Evolutionary conservation across 2,329 filamentous ascomycete genomes (phyloP).

Genomic region (Trichoderma koningii): DNA sequence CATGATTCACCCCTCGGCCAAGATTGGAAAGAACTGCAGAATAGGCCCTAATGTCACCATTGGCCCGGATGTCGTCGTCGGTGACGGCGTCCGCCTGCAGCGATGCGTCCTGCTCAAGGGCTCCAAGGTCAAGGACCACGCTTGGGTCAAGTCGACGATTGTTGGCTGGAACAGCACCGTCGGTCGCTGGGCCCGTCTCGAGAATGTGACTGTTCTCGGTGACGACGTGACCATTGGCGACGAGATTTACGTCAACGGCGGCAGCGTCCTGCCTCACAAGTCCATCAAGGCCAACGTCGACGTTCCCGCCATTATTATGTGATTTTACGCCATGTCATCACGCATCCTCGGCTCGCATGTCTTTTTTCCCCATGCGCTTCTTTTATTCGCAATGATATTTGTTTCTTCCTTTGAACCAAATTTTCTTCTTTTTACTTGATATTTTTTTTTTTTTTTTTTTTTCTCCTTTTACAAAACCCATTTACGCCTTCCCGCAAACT

Average conservation of each 20-base stretch:
- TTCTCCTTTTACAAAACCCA: constrained; percentile 1
- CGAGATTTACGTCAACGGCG: constrained; percentile 97
- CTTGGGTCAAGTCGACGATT: constrained; percentile 98
- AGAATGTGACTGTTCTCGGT: constrained; percentile 97
- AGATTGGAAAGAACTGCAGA: constrained; percentile 97
- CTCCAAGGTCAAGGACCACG: constrained; percentile 96
- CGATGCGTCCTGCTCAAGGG: constrained; percentile 86
- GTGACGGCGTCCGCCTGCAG: constrained; percentile 91
- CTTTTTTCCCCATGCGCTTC: not conserved
- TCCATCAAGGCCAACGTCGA: constrained; percentile 98
- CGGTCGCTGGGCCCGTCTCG: constrained; percentile 90
- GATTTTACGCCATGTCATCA: constrained; percentile 35
- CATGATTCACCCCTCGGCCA: constrained; percentile 88
- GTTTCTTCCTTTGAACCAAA: constrained; percentile 10
- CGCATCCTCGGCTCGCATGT: constrained; percentile 6
- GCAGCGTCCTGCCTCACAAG: constrained; percentile 95
- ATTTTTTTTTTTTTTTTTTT: constrained; percentile 2
- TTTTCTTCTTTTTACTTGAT: not conserved
- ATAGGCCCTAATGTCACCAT: constrained; percentile 98
- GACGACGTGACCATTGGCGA: constrained; percentile 98
- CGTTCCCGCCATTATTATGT: constrained; percentile 70
- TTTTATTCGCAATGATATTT: not conserved
- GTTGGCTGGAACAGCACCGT: constrained; percentile 98
- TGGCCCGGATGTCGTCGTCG: constrained; percentile 86
- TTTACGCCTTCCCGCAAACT: constrained; percentile 18